Evolutionary conservation across 164 flowering plant genomes (phyloP), one percentile per base, ranked within the genome.

Genomic region (Annona cherimola): DNA sequence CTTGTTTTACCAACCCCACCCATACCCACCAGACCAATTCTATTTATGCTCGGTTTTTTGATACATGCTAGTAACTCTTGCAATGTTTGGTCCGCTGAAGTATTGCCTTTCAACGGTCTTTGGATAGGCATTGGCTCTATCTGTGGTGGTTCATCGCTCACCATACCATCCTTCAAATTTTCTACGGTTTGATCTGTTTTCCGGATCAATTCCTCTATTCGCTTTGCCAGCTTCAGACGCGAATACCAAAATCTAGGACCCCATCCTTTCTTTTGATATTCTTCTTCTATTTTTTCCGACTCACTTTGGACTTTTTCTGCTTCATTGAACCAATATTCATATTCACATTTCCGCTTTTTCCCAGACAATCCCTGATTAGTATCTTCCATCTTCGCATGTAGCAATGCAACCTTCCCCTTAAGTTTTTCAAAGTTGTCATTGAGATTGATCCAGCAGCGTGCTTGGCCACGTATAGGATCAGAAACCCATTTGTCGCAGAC

Each of bases 1-100:
- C 16, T 50, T 26, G 70, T 68, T 35, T 68, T 68, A 5, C 70
- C 70, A 68, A 68, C n/a, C 43, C 67, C 69, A 0, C 50, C 69
- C 50, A 44, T 44, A 16, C 69, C 69, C 69, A 50, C 43, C n/a
- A 68, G 18, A 0, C 61, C 61, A 26, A 68, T 20, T 14, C 5
- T 46, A 11, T 35, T 12, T 12, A 46, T 3, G 45, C 4, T 43
- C 26, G 0, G 35, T n/a, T 43, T 40, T 43, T 7, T 11, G 43
- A 66, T 66, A 9, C 42, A 16, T 4, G 1, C 7, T 3, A 64
- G 1, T 64, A 64, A 9, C 19, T 12, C 18, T 19, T 4, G 69
- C 12, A 68, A 1, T 0, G 43, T 68, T 14, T 1, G 70, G 12
- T 45, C 3, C 0, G 61, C 4, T 20, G 44, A 68, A 45, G 70